These are phyloP conservation scores for Austroboletus niveus DNA, from an alignment of 1,284 basidiomycete species.

Conservation along the genomic window DNA sequence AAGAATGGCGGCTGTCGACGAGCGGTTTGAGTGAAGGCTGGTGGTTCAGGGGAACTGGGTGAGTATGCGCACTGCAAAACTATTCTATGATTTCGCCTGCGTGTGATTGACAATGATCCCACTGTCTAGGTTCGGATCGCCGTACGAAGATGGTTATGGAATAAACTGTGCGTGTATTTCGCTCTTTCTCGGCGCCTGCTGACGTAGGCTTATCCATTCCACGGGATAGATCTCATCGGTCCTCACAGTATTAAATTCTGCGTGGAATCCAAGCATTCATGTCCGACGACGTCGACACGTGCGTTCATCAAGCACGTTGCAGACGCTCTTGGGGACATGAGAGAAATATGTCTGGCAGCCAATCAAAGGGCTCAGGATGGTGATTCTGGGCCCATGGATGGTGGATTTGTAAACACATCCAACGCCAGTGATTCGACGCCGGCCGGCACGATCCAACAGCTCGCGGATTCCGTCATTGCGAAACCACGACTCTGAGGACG, in stretches of 20 bases:
- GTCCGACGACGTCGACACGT: slow-evolving; percentile 68
- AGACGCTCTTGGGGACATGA: slow-evolving; percentile 77
- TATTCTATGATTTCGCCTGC: not conserved
- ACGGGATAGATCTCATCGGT: slow-evolving; percentile 75
- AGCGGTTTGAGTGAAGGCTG: slow-evolving; percentile 87
- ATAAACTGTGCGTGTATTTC: slow-evolving; percentile 72
- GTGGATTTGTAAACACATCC: not conserved
- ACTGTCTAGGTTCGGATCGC: slow-evolving; percentile 66
- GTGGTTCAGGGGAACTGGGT: slow-evolving; percentile 89
- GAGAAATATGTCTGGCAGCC: slow-evolving; percentile 42
- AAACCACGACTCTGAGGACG: slow-evolving; percentile 17
- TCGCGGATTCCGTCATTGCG: slow-evolving; percentile 5
- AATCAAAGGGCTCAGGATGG: slow-evolving; percentile 6
- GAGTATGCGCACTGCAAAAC: slow-evolving; percentile 22
- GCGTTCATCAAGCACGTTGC: slow-evolving; percentile 66
- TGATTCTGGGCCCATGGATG: not conserved
- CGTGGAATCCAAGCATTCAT: slow-evolving; percentile 86
- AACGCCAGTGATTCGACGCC: not conserved
- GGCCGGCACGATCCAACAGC: not conserved
- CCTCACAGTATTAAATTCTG: slow-evolving; percentile 88
- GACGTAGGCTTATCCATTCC: not conserved
- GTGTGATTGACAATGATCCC: slow-evolving; percentile 7
- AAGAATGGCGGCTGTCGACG: slow-evolving; percentile 90
- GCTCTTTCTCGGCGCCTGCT: not conserved
- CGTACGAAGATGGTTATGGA: slow-evolving; percentile 85